Evolutionary conservation across 352 stramenopile species (phyloP), one percentile per base, ranked within the genome.

Genomic region (Globisporangium nodosum): DNA sequence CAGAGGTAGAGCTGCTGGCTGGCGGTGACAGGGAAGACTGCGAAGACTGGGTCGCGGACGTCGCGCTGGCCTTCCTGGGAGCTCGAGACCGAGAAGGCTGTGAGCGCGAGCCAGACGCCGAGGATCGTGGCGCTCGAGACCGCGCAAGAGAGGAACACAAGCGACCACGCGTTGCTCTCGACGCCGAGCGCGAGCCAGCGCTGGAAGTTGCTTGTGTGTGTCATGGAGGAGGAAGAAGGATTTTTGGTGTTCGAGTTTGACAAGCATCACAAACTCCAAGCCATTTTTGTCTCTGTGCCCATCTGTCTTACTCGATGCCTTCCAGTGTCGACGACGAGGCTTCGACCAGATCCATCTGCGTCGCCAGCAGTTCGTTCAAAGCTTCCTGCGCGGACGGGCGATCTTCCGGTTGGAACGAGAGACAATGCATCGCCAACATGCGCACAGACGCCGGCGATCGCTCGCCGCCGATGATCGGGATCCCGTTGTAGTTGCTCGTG

Each of bases 361-460:
- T 71, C 16, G 66, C 53, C 20, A 62, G 59, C 43, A 80, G 39
- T 50, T 72, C 69, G 5, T 70, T 51, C 11, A 81, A 52, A 7
- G 64, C 49, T 21, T 81, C 69, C 5, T 73, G 58, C 0, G 69
- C 72, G 12, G 65, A 73, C 9, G 69, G 71, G 20, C 73, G 66
- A 4, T 74, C 66, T 20, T 83, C 73, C 11, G 73, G 71, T 49
- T 78, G 67, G 33, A 78, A 80, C 21, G 69, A 69, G 31, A 76
- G 60, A 33, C 74, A 83, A 24, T 73, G 57, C 52, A 76, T 68
- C 56, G 64, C 67, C 20, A 82, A 52, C n/a, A 78, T 55, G 15
- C 69, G 71, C 35, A 78, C 57, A 6, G 63, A 50, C 7, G 61
- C 70, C 3, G 73, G 70, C 7, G 63, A 62, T 24, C 73, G 63